Base-by-base conservation (phyloP, 1,284 basidiomycete genomes). In the Trametes sp. region DNA sequence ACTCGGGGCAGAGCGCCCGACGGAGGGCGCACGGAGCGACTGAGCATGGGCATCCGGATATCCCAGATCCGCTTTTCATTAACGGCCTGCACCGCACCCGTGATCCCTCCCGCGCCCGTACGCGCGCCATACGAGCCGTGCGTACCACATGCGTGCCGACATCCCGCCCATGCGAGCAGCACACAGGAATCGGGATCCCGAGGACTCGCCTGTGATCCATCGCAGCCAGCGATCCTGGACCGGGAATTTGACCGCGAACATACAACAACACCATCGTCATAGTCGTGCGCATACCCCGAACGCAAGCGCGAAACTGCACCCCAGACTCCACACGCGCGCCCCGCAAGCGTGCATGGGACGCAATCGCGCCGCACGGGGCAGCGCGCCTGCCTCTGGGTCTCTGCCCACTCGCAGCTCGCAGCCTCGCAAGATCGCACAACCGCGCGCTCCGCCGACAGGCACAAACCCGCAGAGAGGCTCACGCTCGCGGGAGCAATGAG, bases 31-130 rank as follows among this genome's bases (percentile, higher is more conserved):
- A n/a, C n/a, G n/a, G n/a, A n/a, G n/a, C n/a, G 42, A 45, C n/a
- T 7, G n/a, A 16, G 16, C n/a, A 41, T n/a, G 38, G 4, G 21
- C 42, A 45, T 45, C 23, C 42, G 42, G 42, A 45, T 45, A 45
- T 23, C 42, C 42, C 42, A 41, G 51, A 53, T 53, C 51, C 51
- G 51, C 51, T 38, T 53, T 53, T 53, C 51, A 53, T 53, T 53
- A 53, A 53, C 29, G 48, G 38, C 14, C 38, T 21, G 48, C 48
- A 31, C 21, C 42, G 42, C 48, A 31, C 28, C 29, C 28, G 48
- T 33, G 48, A 50, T 50, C 24, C 48, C n/a, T 50, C 29, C 28
- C 48, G 29, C 48, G 28, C 48, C 29, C 19, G 14, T 48, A 14
- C 35, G 11, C 35, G 6, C 7, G 31, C 31, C 44, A 46, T n/a